Evolutionary conservation across 768 basidiomycete species (phyloP).

Genomic region (Boletus rufocinnamomeus): DNA sequence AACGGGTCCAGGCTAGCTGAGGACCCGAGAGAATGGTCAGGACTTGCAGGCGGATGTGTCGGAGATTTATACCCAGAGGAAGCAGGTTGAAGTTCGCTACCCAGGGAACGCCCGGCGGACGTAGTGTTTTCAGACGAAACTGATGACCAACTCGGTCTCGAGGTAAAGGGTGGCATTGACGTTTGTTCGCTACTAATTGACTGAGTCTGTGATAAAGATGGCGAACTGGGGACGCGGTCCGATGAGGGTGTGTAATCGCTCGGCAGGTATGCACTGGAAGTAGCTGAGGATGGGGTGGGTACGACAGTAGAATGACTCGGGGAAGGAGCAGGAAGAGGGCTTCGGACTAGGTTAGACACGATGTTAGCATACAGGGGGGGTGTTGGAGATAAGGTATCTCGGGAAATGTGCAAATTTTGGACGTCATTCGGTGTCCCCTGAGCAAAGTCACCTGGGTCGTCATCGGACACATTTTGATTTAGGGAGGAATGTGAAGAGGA

Average conservation of each 20-base stretch:
- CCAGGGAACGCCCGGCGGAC: slow-evolving; percentile 14
- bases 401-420: slow-evolving; percentile 1
- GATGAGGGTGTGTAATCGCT: slow-evolving; percentile 16
- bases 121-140: slow-evolving; percentile 28
- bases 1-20: slow-evolving; percentile 16
- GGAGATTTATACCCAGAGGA: slow-evolving; percentile 24
- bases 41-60: slow-evolving; percentile 24
- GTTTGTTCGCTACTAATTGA: slow-evolving; percentile 20
- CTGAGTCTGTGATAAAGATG: slow-evolving; percentile 18
- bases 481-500: slow-evolving; percentile 27
- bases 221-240: slow-evolving; percentile 16
- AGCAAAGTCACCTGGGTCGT: slow-evolving; percentile 3
- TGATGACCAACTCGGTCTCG: slow-evolving; percentile 28
- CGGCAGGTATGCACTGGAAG: slow-evolving; percentile 9
- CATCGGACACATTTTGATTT: slow-evolving; percentile 19
- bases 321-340: slow-evolving; percentile 13
- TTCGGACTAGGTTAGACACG: slow-evolving; percentile 25
- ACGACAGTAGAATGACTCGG: slow-evolving; percentile 9
- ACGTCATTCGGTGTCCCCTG: slow-evolving; percentile 8
- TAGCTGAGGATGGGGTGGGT: slow-evolving; percentile 8
- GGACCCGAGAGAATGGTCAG: slow-evolving; percentile 22
- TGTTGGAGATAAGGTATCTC: slow-evolving; percentile 12
- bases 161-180: slow-evolving; percentile 13
- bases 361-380: slow-evolving; percentile 30
- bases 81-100: slow-evolving; percentile 14